Conservation (phyloP, 2,329 filamentous ascomycete species). For the Colletotrichum tofieldiae region DNA sequence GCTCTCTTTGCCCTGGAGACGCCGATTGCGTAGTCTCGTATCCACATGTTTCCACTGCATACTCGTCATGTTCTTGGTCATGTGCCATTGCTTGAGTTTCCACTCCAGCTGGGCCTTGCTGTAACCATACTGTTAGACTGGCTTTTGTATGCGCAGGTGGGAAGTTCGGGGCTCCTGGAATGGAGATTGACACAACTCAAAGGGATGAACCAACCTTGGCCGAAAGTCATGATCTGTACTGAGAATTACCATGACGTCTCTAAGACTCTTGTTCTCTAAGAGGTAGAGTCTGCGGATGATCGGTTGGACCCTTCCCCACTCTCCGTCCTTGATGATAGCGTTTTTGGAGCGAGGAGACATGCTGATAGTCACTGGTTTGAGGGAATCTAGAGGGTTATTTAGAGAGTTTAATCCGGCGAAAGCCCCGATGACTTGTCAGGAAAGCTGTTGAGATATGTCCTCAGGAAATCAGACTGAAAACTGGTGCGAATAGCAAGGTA, state of each 20-base stretch:
- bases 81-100: slow-evolving; percentile 19
- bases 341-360: background rate
- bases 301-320: background rate
- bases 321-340: background rate
- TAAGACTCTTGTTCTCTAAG: background rate
- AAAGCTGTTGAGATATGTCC: background rate
- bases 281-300: slow-evolving; percentile 1
- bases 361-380: background rate
- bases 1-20: background rate
- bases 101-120: slow-evolving; percentile 20
- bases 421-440: rapidly evolving
- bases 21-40: background rate
- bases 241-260: background rate
- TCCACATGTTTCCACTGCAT: slow-evolving; percentile 13
- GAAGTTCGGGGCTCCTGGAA: background rate
- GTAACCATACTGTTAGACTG: rapidly evolving
- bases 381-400: no score
- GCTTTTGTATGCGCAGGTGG: background rate
- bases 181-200: no score
- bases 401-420: background rate
- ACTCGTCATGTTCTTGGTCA: slow-evolving; percentile 5
- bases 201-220: background rate
- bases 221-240: background rate
- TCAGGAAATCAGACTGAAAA: background rate
- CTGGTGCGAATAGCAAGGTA: background rate